Conservation (phyloP, 2,329 filamentous ascomycete species). For the Aspergillus tamarii region DNA sequence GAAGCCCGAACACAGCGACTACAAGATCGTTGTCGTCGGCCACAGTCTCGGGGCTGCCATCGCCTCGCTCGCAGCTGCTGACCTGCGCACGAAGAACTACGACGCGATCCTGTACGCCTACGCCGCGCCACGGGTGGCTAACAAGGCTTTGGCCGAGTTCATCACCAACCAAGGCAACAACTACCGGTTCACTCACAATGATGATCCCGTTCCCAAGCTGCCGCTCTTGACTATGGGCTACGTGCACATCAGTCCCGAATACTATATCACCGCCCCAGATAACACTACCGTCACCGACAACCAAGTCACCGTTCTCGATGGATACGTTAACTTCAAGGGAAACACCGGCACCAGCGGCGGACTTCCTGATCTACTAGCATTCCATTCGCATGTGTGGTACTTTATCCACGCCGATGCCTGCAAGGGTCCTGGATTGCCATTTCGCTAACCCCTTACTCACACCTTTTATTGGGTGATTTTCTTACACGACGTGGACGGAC, state of each 20-base stretch:
- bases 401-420: slow-evolving; percentile 28
- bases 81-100: slow-evolving; percentile 55
- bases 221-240: slow-evolving; percentile 65
- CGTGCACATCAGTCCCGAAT: slow-evolving; percentile 71
- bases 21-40: slow-evolving; percentile 55
- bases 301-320: slow-evolving; percentile 27
- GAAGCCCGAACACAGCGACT: slow-evolving; percentile 31
- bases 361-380: slow-evolving; percentile 15
- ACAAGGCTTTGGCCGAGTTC: slow-evolving; percentile 57
- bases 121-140: slow-evolving; percentile 68
- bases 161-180: slow-evolving; percentile 57
- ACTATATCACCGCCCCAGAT: slow-evolving; percentile 55
- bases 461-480: neutral
- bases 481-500: neutral
- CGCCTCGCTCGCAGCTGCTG: slow-evolving; percentile 61
- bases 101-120: slow-evolving; percentile 65
- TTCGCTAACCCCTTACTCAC: neutral
- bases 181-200: slow-evolving; percentile 67
- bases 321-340: slow-evolving; percentile 27
- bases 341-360: slow-evolving; percentile 29
- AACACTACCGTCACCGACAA: slow-evolving; percentile 23
- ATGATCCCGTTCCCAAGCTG: slow-evolving; percentile 70
- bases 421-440: slow-evolving; percentile 18
- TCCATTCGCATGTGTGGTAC: slow-evolving; percentile 32
- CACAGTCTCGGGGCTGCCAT: slow-evolving; percentile 72